Base-by-base conservation (phyloP, 768 basidiomycete genomes). In the Pholiota molesta region DNA sequence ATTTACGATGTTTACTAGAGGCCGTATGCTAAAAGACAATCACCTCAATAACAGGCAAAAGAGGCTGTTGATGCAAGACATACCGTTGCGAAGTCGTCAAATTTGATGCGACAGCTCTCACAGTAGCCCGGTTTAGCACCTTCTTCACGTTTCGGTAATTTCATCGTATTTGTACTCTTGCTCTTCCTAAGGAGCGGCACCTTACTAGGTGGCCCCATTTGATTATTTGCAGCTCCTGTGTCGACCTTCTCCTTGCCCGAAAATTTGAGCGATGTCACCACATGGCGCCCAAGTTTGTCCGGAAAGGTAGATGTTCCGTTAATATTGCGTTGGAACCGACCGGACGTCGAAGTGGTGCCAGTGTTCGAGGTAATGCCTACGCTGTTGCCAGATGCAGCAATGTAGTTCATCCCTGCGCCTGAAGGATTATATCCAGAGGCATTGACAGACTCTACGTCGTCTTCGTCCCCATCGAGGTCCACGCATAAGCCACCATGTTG, bases 351-450 rank as follows among this genome's bases (percentile, higher is more conserved):
- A 1, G 92, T 92, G 5, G 95, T 96, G 1, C 92, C 94, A 40
- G 92, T 90, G 23, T 90, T 91, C 2, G 95, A 97, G 1, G 97
- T 95, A 69, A 99, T 88, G 40, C 86, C 83, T 51, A 98, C 95
- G 64, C 92, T 95, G 76, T 99, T 99, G 6, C 96, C 96, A 8
- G 96, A 98, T 2, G 97, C 97, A 39, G 95, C 94, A 59, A 92
- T 82, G 71, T 95, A 94, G 13, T 81, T 82, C 33, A 80, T 77
- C 9, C 72, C 72, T 35, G 69, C 65, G 10, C 81, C 81, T 6
- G 90, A 89, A 5, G 83, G 82, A 5, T 87, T 78, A 69, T 87
- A 91, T 5, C 91, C 89, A 2, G 91, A 92, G 11, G 89, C 88
- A 59, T 87, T 84, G 14, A 80, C 81, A 2, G 88, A 90, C 56